Conservation (phyloP, 495 filamentous ascomycete genomes). For the Penicillium simplicissimum region DNA sequence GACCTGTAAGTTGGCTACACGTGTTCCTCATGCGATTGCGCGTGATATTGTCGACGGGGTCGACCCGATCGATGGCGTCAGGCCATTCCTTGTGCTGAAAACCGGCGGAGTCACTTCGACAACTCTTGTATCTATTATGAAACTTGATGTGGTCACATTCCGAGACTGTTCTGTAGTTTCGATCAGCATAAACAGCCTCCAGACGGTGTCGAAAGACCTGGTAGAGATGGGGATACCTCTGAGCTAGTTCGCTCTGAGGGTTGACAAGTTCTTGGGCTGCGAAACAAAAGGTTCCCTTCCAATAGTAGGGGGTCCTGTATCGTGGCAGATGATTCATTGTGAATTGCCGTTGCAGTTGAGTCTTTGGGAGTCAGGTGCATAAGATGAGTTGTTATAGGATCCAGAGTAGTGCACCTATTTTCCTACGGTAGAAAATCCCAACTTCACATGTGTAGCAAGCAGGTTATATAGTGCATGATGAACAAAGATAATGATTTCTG, state of each 20-base stretch:
- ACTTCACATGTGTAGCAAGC: background rate
- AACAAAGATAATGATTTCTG: background rate
- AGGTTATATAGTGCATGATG: background rate
- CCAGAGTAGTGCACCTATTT: background rate
- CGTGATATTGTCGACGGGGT: background rate
- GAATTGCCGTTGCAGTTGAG: background rate
- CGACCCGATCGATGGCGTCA: background rate
- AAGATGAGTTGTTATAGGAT: background rate
- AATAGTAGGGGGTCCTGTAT: background rate
- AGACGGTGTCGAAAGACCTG: constrained; percentile 11
- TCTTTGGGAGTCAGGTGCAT: background rate
- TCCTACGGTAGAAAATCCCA: background rate
- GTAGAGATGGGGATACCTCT: constrained; percentile 17
- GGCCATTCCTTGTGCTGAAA: constrained; percentile 13
- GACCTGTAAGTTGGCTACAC: constrained; percentile 7
- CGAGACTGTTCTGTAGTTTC: constrained; percentile 16
- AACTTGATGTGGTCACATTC: constrained; percentile 7
- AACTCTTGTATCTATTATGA: constrained; percentile 6
- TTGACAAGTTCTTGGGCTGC: constrained; percentile 6
- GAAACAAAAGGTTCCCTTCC: constrained; percentile 9
- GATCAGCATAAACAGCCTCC: constrained; percentile 3
- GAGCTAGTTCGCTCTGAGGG: constrained; percentile 8
- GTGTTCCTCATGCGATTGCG: constrained; percentile 4
- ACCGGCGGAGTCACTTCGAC: constrained; percentile 1
- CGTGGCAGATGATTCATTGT: background rate